Base-by-base conservation (phyloP, 1,284 basidiomycete genomes). In the Trametes polyzona region DNA sequence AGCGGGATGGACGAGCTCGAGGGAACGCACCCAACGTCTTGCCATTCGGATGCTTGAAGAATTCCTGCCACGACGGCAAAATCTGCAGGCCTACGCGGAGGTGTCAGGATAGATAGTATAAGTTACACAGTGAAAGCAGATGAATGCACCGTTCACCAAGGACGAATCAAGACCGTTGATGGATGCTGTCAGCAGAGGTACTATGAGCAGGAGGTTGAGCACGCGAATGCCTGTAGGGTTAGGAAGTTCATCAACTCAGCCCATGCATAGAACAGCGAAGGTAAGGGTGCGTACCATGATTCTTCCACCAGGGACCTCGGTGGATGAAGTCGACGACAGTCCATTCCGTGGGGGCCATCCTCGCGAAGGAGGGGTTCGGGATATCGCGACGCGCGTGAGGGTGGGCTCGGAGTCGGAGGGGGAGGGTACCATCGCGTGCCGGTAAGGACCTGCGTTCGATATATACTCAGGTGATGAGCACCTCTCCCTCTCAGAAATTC, bases 141-240 rank as follows among this genome's bases (percentile, higher is more conserved):
- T 2, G 19, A 39, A 52, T 71, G 27, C 65, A 84, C 86, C 85
- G 64, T 88, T 87, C 21, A 87, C 76, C 35, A 87, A 69, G 11
- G 84, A 87, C 2, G 83, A 83, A 64, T 86, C 83, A 43, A 84
- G 74, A 32, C 86, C 86, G 69, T 87, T 87, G 40, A 81, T 79
- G 1, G 78, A 73, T 7, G 85, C 80, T 10, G 86, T 86, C 48
- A 87, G 65, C 5, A 88, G 73, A 3, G 86, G 85, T 14, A 87
- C 70, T 14, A 86, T 50, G 24, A 88, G 73, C 64, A 78, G 83
- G 6, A 87, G 55, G 69, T 88, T 88, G 30, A 88, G 71, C 39
- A 80, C 51, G 17, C 87, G 71, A 40, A 88, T 83, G 29, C 86
- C 86, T 88, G 44, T 26, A n/a, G 41, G n/a, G 26, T 26, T 16